Evolutionary conservation across 176 grass and related monocot genomes (phyloP).

Genomic region (Tillandsia leiboldiana): DNA sequence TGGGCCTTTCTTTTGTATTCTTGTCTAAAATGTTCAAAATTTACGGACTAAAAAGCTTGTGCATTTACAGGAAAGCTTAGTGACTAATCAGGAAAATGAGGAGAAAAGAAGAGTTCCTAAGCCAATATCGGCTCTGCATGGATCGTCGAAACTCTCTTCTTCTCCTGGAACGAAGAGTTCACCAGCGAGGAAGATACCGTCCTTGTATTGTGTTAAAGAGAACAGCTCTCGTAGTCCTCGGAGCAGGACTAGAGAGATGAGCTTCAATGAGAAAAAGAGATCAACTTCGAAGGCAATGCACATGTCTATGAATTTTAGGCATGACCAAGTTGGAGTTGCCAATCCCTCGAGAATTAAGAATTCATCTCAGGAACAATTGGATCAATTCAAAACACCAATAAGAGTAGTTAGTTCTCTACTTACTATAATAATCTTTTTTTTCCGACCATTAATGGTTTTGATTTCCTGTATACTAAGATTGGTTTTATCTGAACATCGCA

Average conservation of each 20-base stretch:
- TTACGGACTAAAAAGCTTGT: background rate
- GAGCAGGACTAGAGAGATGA: conserved; percentile 3
- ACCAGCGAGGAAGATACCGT: conserved; percentile 8
- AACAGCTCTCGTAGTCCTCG: conserved; percentile 37
- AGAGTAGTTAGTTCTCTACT: conserved; percentile 20
- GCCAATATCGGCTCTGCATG: conserved; percentile 11
- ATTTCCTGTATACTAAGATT: background rate
- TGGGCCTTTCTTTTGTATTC: background rate
- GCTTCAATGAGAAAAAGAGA: conserved; percentile 24
- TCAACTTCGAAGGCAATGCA: conserved; percentile 15
- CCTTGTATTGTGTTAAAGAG: conserved; percentile 32
- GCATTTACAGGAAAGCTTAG: conserved; percentile 46
- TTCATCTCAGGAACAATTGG: background rate
- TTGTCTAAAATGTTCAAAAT: conserved; percentile 1
- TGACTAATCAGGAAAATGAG: conserved; percentile 43
- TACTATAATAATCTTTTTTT: background rate
- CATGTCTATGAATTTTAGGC: conserved; percentile 12
- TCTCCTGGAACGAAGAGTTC: conserved; percentile 20
- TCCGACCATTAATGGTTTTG: background rate
- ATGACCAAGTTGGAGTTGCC: background rate
- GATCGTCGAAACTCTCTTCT: conserved; percentile 25
- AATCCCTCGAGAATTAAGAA: conserved; percentile 19
- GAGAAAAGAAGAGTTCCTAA: conserved; percentile 27
- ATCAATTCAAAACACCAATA: conserved; percentile 24
- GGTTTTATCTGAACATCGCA: background rate